Evolutionary conservation across 2,329 filamentous ascomycete genomes (phyloP).

Genomic region (Colletotrichum sp.): DNA sequence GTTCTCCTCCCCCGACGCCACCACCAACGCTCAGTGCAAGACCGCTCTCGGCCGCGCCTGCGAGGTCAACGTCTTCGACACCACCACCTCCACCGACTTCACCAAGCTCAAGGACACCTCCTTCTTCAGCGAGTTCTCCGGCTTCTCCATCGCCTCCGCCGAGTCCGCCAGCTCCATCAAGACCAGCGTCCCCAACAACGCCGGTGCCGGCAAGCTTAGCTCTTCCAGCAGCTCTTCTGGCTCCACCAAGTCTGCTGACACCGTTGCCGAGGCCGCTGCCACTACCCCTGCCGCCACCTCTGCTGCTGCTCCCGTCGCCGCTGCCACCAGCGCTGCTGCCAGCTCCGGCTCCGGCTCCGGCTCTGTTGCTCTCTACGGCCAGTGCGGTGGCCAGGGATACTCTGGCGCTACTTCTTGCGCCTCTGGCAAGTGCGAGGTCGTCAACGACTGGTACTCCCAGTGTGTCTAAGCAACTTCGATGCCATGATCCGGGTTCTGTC

Average conservation of each 20-base stretch:
- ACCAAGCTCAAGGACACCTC: conserved; percentile 3
- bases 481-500: neutral
- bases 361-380: conserved; percentile 34
- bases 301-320: neutral
- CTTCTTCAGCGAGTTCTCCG: conserved; percentile 1
- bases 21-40: conserved; percentile 14
- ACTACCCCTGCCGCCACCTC: neutral
- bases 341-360: conserved; percentile 8
- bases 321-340: neutral
- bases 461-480: neutral
- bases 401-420: conserved; percentile 24
- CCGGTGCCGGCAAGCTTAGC: conserved; percentile 13
- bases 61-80: conserved; percentile 8
- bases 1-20: conserved; percentile 26
- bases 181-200: conserved; percentile 10
- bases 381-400: conserved; percentile 33
- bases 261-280: neutral
- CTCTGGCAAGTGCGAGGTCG: conserved; percentile 21
- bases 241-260: neutral
- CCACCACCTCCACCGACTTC: neutral
- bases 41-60: conserved; percentile 8
- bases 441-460: conserved; percentile 25
- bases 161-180: conserved; percentile 10
- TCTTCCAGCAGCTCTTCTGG: neutral
- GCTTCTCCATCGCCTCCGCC: neutral